phyloP scores from a whole-genome alignment of 768 basidiomycete genomes.

The Pseudohyphozyma bogoriensis region DNA sequence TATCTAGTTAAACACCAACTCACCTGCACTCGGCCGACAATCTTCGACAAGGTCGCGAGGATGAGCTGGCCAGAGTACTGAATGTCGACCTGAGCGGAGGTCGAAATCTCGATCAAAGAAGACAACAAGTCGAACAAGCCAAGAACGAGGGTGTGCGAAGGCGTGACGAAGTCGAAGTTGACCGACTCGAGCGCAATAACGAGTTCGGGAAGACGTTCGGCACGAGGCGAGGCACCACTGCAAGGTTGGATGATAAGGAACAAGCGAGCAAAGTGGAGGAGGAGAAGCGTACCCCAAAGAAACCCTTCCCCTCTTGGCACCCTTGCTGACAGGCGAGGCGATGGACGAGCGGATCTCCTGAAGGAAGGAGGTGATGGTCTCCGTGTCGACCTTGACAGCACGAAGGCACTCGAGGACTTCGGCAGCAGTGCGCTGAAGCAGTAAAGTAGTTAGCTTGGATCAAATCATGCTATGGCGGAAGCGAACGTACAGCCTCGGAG shows the following conservation, averaged over 20 bases:
- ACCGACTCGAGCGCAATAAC: slow-evolving; percentile 24
- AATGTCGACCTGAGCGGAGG: slow-evolving; percentile 20
- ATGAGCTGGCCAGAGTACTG: slow-evolving; percentile 27
- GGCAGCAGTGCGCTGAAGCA: slow-evolving; percentile 5
- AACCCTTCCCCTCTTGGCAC: slow-evolving; percentile 23
- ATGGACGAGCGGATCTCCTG: slow-evolving; percentile 8
- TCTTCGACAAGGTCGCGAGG: slow-evolving; percentile 14
- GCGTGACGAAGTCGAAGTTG: slow-evolving; percentile 13
- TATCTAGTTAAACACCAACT: background rate
- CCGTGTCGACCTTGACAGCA: slow-evolving; percentile 8
- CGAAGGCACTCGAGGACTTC: slow-evolving; percentile 22
- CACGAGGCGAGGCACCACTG: slow-evolving; percentile 10
- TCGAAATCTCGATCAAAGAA: slow-evolving; percentile 24
- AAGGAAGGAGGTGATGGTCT: slow-evolving; percentile 22
- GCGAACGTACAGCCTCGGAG: slow-evolving; percentile 6
- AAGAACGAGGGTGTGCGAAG: slow-evolving; percentile 21
- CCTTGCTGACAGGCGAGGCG: slow-evolving; percentile 13
- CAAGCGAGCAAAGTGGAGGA: background rate
- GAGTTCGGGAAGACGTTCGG: slow-evolving; percentile 24
- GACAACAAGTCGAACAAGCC: slow-evolving; percentile 26
- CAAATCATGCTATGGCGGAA: background rate
- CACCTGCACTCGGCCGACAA: slow-evolving; percentile 18
- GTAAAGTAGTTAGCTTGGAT: background rate
- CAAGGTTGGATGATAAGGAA: background rate
- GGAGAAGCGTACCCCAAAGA: slow-evolving; percentile 6